Evolutionary conservation across 768 basidiomycete species (phyloP).

Genomic region (Agrocybe chaxingu): DNA sequence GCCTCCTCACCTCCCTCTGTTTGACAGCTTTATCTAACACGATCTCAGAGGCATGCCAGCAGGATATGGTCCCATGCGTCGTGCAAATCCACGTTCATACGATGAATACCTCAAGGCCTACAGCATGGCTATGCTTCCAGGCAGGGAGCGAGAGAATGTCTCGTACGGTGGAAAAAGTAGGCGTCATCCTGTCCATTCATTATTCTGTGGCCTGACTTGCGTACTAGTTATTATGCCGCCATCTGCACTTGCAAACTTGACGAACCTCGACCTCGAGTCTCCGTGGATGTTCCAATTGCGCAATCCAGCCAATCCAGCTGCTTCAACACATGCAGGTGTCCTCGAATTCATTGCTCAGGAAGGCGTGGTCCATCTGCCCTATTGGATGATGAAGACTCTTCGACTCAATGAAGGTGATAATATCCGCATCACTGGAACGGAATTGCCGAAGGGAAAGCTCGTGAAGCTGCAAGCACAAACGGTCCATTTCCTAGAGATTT

Average conservation of each 20-base stretch:
- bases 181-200: slow-evolving; percentile 19
- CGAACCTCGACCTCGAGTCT: slow-evolving; percentile 79
- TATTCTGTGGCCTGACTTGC: slow-evolving; percentile 5
- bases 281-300: slow-evolving; percentile 98
- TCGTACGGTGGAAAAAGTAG: slow-evolving; percentile 97
- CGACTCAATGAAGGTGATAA: slow-evolving; percentile 93
- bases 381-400: slow-evolving; percentile 99
- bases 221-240: slow-evolving; percentile 92
- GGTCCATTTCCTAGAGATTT: slow-evolving; percentile 93
- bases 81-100: slow-evolving; percentile 70
- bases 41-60: slow-evolving; percentile 48
- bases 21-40: slow-evolving; percentile 9
- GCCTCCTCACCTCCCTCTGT: slow-evolving; percentile 8
- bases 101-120: slow-evolving; percentile 95
- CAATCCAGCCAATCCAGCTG: slow-evolving; percentile 82
- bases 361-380: slow-evolving; percentile 90
- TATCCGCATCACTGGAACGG: slow-evolving; percentile 86
- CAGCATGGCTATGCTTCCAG: slow-evolving; percentile 90
- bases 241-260: slow-evolving; percentile 86
- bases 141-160: slow-evolving; percentile 82
- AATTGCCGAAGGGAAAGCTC: slow-evolving; percentile 88
- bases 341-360: slow-evolving; percentile 99
- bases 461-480: slow-evolving; percentile 97
- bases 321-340: slow-evolving; percentile 93
- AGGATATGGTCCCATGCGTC: slow-evolving; percentile 44